Evolutionary conservation across 192 early-diverging fungal genomes (phyloP).

Genomic region (Coemansia sp.): DNA sequence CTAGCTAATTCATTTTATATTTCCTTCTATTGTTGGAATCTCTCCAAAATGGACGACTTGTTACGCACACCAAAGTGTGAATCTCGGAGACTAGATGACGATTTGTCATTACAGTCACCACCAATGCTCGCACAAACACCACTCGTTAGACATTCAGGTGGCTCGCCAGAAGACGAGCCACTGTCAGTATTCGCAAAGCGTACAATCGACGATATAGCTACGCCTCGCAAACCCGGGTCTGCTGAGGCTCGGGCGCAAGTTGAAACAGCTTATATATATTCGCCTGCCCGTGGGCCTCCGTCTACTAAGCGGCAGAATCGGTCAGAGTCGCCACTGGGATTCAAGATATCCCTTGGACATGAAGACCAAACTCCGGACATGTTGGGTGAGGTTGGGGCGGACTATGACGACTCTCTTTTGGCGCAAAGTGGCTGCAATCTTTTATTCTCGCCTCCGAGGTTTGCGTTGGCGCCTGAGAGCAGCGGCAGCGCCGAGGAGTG

Average conservation of each 20-base stretch:
- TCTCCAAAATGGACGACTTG: not conserved
- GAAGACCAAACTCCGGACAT: not conserved
- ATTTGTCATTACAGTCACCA: slow-evolving; percentile 37
- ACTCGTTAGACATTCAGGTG: not conserved
- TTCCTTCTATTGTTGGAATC: not conserved
- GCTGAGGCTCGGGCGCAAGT: slow-evolving; percentile 33
- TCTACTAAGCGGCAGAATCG: slow-evolving; percentile 45
- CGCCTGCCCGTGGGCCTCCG: slow-evolving; percentile 44
- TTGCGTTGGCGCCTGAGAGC: not conserved
- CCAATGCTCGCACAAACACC: slow-evolving; percentile 38
- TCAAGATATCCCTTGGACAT: slow-evolving; percentile 12
- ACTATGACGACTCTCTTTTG: not conserved
- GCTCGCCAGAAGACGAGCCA: not conserved
- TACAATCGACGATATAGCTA: slow-evolving; percentile 49
- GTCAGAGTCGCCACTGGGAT: slow-evolving; percentile 34
- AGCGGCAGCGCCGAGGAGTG: too few relatives aligned
- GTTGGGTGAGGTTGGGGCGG: not conserved
- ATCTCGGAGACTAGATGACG: slow-evolving; percentile 15
- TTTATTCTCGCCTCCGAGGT: slow-evolving; percentile 18
- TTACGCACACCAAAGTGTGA: slow-evolving; percentile 1
- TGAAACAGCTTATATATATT: slow-evolving; percentile 36
- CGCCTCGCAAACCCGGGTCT: slow-evolving; percentile 38
- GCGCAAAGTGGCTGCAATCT: not conserved
- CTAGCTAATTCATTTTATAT: not conserved
- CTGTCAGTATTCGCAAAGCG: slow-evolving; percentile 32